Percentiles rank a stretch among this genome's conserved stretches.
Evolutionary conservation across 176 grass and related monocot species (phyloP).

Genomic region (Typha latifolia): DNA sequence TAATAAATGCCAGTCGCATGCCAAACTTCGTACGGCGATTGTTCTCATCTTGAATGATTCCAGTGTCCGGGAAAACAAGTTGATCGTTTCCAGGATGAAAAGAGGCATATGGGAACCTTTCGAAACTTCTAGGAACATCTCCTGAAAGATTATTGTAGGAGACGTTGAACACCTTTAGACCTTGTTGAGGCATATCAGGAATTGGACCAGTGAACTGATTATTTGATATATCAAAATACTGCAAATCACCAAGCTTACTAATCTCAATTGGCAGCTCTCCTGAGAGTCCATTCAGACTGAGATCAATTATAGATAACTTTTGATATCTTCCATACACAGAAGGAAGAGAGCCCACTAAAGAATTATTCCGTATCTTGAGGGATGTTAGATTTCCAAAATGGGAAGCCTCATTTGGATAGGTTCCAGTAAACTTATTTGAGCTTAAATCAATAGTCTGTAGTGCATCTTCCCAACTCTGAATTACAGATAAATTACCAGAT

Average conservation of each 20-base stretch:
- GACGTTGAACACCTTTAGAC: constrained; percentile 62
- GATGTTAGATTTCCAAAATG: constrained; percentile 71
- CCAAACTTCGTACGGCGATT: constrained; percentile 47
- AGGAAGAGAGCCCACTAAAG: constrained; percentile 61
- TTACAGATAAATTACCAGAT: constrained; percentile 54
- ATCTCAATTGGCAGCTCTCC: constrained; percentile 69
- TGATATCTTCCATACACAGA: constrained; percentile 70
- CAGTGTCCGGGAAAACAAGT: constrained; percentile 49
- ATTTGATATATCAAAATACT: constrained; percentile 75
- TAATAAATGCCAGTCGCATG: constrained; percentile 57
- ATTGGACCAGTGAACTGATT: constrained; percentile 72
- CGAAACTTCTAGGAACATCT: constrained; percentile 62
- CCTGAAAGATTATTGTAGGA: constrained; percentile 80
- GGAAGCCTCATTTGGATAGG: constrained; percentile 62
- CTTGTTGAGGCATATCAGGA: constrained; percentile 67
- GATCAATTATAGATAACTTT: constrained; percentile 61
- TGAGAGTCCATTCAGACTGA: constrained; percentile 63
- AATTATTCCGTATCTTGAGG: constrained; percentile 75
- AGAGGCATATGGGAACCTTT: constrained; percentile 61
- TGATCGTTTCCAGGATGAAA: constrained; percentile 75
- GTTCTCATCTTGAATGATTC: constrained; percentile 15
- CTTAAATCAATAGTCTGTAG: constrained; percentile 77
- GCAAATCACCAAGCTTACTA: constrained; percentile 49
- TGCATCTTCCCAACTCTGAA: constrained; percentile 58
- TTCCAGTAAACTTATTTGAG: constrained; percentile 65